Conservation (phyloP, 2,329 filamentous ascomycete genomes). For the Simplicillium sp. region DNA sequence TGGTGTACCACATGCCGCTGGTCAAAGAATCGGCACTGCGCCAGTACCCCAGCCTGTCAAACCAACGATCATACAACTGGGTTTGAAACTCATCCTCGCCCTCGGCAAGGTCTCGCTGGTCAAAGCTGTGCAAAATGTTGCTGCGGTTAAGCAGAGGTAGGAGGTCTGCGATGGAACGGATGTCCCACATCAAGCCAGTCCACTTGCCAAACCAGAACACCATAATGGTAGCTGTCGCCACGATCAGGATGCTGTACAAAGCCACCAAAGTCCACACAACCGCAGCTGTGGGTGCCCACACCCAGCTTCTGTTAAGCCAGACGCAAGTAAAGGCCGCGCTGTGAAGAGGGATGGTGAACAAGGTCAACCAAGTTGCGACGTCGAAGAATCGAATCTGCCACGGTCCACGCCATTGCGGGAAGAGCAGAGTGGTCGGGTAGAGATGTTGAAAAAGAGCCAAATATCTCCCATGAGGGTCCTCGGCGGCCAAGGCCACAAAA, state of each 20-base stretch:
- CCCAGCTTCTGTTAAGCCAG: slow-evolving; percentile 52
- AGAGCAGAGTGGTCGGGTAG: slow-evolving; percentile 59
- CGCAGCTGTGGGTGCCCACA: slow-evolving; percentile 70
- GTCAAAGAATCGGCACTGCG: slow-evolving; percentile 51
- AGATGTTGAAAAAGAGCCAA: slow-evolving; percentile 60
- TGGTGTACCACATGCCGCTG: slow-evolving; percentile 67
- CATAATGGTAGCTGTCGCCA: slow-evolving; percentile 43
- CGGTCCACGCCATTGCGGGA: slow-evolving; percentile 51
- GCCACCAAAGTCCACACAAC: slow-evolving; percentile 70
- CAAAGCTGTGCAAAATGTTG: slow-evolving; percentile 67
- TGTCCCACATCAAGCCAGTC: slow-evolving; percentile 80
- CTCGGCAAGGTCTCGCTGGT: slow-evolving; percentile 50
- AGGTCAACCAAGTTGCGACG: slow-evolving; percentile 64
- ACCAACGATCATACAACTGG: slow-evolving; percentile 44
- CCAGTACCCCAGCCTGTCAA: slow-evolving; percentile 82
- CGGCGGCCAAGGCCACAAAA: slow-evolving; percentile 66
- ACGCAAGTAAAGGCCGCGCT: slow-evolving; percentile 65
- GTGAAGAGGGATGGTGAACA: slow-evolving; percentile 74
- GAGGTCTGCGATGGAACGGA: slow-evolving; percentile 71
- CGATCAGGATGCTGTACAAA: slow-evolving; percentile 59
- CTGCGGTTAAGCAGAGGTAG: slow-evolving; percentile 70
- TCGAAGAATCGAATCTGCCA: slow-evolving; percentile 57
- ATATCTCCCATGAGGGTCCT: slow-evolving; percentile 47
- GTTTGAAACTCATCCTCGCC: slow-evolving; percentile 41
- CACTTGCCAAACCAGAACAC: slow-evolving; percentile 54